These are phyloP conservation scores for Wakefieldia striispora DNA, from an alignment of 768 basidiomycete genomes.

Conservation along the genomic window DNA sequence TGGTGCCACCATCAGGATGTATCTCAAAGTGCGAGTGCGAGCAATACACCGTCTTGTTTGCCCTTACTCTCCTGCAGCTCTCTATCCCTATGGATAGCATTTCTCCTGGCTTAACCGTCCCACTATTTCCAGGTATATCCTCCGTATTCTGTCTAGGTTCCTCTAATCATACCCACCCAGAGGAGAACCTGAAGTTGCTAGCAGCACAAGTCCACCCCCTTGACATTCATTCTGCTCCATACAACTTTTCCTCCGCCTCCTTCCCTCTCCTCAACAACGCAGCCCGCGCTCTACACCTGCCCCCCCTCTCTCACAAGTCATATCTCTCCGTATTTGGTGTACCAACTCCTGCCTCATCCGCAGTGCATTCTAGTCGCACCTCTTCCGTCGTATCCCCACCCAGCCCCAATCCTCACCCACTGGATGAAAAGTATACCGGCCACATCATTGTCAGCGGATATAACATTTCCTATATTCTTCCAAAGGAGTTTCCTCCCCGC, in stretches of 20 bases:
- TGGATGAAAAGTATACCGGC: constrained; percentile 70
- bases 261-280: constrained; percentile 68
- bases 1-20: constrained; percentile 68
- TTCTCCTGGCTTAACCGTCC: constrained; percentile 64
- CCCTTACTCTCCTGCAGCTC: constrained; percentile 41
- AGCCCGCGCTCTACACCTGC: constrained; percentile 65
- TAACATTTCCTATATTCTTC: constrained; percentile 72
- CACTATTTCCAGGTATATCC: constrained; percentile 66
- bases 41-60: background rate
- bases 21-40: constrained; percentile 58
- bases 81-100: constrained; percentile 65
- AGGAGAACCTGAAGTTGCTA: constrained; percentile 77
- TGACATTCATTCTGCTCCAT: constrained; percentile 67
- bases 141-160: background rate
- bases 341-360: constrained; percentile 33
- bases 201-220: constrained; percentile 75
- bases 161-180: constrained; percentile 34
- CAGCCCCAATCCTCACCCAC: constrained; percentile 35
- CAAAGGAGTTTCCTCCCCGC: constrained; percentile 55
- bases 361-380: constrained; percentile 33
- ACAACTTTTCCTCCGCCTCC: constrained; percentile 64
- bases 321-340: constrained; percentile 58
- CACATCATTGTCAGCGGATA: constrained; percentile 76
- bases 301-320: constrained; percentile 54
- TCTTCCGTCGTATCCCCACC: constrained; percentile 33